phyloP scores from a whole-genome alignment of 2,329 filamentous ascomycete species.

The Colletotrichum melonis region DNA sequence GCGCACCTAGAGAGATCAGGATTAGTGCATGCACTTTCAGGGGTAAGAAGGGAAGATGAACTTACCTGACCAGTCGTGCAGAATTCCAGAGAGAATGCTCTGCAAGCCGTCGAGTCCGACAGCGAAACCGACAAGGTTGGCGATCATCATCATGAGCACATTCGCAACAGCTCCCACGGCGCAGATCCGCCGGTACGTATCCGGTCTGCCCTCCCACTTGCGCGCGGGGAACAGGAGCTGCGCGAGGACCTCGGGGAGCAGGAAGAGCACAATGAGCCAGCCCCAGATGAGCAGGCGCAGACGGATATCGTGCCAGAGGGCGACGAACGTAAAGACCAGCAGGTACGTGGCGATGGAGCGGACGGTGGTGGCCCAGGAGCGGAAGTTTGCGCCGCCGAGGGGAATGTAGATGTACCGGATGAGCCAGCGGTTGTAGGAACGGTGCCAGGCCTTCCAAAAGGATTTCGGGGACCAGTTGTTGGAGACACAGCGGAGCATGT shows the following conservation, averaged over 20 bases:
- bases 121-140: constrained; percentile 95
- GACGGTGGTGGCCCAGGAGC: constrained; percentile 57
- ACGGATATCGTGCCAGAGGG: constrained; percentile 97
- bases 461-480: constrained; percentile 91
- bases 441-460: constrained; percentile 98
- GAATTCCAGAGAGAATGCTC: constrained; percentile 79
- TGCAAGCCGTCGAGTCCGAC: constrained; percentile 89
- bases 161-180: constrained; percentile 85
- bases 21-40: too few relatives aligned
- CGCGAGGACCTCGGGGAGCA: constrained; percentile 86
- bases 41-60: background rate
- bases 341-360: constrained; percentile 80
- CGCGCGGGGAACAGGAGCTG: constrained; percentile 77
- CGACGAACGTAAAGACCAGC: constrained; percentile 94
- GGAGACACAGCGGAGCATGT: constrained; percentile 96
- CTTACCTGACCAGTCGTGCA: constrained; percentile 78
- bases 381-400: constrained; percentile 76
- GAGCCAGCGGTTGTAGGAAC: constrained; percentile 94
- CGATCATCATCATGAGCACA: constrained; percentile 93
- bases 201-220: constrained; percentile 77
- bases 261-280: constrained; percentile 95
- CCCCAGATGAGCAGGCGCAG: constrained; percentile 93
- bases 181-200: constrained; percentile 82
- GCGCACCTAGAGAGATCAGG: constrained; percentile 61
- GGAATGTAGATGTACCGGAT: constrained; percentile 95